These are phyloP conservation scores for Salix caprea DNA, from an alignment of 345 rosid genomes.

Conservation along the genomic window DNA sequence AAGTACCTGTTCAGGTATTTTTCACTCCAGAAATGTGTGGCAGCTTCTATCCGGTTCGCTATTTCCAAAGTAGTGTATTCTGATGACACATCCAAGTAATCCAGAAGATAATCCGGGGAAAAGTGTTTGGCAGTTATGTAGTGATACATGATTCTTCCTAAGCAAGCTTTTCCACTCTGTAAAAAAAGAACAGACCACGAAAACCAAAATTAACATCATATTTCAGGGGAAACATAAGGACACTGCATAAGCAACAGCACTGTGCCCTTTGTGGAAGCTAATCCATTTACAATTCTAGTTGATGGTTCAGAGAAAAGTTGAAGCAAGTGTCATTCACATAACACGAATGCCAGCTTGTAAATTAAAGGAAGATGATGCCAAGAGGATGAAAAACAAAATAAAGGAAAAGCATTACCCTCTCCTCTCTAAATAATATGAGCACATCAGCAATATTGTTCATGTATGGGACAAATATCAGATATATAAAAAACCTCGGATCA, in stretches of 20 bases:
- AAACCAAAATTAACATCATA: not conserved
- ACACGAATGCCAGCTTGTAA: not conserved
- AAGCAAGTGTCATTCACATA: not conserved
- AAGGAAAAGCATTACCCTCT: not conserved
- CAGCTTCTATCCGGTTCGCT: slow-evolving; percentile 24
- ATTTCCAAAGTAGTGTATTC: slow-evolving; percentile 16
- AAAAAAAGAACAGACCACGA: not conserved
- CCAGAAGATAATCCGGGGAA: slow-evolving; percentile 33
- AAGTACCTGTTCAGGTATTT: slow-evolving; percentile 5
- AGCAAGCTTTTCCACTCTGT: slow-evolving; percentile 40
- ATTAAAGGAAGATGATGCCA: not conserved
- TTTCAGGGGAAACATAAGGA: not conserved
- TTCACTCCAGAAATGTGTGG: slow-evolving; percentile 19
- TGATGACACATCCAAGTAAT: slow-evolving; percentile 26
- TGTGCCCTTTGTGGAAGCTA: not conserved
- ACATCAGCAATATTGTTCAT: not conserved
- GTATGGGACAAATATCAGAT: not conserved
- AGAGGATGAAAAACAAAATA: not conserved
- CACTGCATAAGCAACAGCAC: not conserved
- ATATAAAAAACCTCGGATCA: not conserved
- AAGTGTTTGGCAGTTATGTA: slow-evolving; percentile 30
- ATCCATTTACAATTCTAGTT: not conserved
- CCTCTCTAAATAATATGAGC: not conserved
- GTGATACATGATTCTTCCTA: slow-evolving; percentile 30
- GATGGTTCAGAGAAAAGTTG: not conserved